Conservation (phyloP, 495 filamentous ascomycete species). For the Friedmanniomyces endolithicus region DNA sequence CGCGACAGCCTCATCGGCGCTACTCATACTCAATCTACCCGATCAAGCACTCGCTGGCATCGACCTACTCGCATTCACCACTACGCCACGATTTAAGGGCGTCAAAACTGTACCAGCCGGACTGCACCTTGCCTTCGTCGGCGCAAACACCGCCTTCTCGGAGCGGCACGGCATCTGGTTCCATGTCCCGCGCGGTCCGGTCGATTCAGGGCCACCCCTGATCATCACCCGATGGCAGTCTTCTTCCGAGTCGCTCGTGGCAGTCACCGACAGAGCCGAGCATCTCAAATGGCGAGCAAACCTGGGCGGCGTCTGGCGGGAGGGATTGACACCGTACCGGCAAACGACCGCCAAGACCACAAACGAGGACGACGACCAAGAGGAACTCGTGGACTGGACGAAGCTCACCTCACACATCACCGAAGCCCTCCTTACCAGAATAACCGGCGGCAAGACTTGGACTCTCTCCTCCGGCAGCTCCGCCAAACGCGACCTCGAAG, state of each 20-base stretch:
- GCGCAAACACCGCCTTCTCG: conserved; percentile 36
- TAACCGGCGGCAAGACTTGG: conserved; percentile 41
- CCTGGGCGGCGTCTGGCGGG: conserved; percentile 34
- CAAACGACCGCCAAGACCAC: conserved; percentile 18
- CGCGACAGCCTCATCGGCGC: conserved; percentile 3
- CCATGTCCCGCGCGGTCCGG: conserved; percentile 27
- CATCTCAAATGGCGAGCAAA: conserved; percentile 31
- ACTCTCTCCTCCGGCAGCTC: conserved; percentile 36
- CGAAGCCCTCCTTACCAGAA: conserved; percentile 33
- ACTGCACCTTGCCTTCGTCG: conserved; percentile 45
- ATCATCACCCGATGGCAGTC: conserved; percentile 48
- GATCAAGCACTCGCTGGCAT: conserved; percentile 28
- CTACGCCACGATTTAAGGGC: conserved; percentile 40
- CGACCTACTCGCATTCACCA: conserved; percentile 34
- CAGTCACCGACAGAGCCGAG: conserved; percentile 24
- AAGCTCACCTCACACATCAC: conserved; percentile 41
- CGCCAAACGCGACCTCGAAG: conserved; percentile 35
- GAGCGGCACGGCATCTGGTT: conserved; percentile 53
- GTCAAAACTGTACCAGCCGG: conserved; percentile 48
- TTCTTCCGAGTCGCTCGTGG: conserved; percentile 25
- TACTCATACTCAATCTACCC: conserved; percentile 31
- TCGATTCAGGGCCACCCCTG: conserved; percentile 21
- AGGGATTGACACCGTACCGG: conserved; percentile 34
- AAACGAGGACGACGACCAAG: conserved; percentile 15
- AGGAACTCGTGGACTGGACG: conserved; percentile 31